Evolutionary conservation across 2,329 filamentous ascomycete species (phyloP).

Genomic region (Graphilbum sp.): DNA sequence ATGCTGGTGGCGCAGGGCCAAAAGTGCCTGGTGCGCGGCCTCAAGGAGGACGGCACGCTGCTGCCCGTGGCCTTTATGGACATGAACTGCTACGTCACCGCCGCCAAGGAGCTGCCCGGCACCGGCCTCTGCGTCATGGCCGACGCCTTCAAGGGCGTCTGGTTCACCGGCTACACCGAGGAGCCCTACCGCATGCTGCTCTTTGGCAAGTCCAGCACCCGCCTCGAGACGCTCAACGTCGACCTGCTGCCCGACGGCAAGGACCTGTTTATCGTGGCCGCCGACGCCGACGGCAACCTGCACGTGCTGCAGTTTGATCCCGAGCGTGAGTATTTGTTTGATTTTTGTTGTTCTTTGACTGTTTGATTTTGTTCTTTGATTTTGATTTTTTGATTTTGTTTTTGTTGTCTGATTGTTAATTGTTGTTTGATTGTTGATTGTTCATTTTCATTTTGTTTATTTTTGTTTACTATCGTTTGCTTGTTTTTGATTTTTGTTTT

Average conservation of each 20-base stretch:
- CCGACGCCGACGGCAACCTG: constrained; percentile 71
- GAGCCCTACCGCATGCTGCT: constrained; percentile 92
- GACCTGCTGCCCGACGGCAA: constrained; percentile 81
- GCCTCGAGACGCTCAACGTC: constrained; percentile 61
- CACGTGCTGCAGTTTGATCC: constrained; percentile 90
- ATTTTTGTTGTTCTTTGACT: neutral
- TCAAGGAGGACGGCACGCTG: constrained; percentile 88
- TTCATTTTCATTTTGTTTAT: neutral
- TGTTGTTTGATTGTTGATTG: too few species aligned
- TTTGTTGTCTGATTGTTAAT: neutral
- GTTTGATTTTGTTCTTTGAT: neutral
- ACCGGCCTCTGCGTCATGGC: constrained; percentile 78
- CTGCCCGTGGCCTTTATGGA: constrained; percentile 95
- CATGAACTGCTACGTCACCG: constrained; percentile 83
- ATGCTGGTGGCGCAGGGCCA: constrained; percentile 86
- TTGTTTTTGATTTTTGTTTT: too few species aligned
- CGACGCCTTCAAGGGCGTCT: constrained; percentile 83
- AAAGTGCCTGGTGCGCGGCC: constrained; percentile 89
- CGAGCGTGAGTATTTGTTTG: constrained; percentile 48
- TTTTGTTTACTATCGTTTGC: neutral
- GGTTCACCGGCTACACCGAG: constrained; percentile 93
- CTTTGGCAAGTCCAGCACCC: constrained; percentile 71
- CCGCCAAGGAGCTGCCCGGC: constrained; percentile 66
- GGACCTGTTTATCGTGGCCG: constrained; percentile 65
- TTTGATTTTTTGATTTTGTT: neutral